Base-by-base conservation (phyloP, 495 filamentous ascomycete genomes). In the Friedmanniomyces simplex region DNA sequence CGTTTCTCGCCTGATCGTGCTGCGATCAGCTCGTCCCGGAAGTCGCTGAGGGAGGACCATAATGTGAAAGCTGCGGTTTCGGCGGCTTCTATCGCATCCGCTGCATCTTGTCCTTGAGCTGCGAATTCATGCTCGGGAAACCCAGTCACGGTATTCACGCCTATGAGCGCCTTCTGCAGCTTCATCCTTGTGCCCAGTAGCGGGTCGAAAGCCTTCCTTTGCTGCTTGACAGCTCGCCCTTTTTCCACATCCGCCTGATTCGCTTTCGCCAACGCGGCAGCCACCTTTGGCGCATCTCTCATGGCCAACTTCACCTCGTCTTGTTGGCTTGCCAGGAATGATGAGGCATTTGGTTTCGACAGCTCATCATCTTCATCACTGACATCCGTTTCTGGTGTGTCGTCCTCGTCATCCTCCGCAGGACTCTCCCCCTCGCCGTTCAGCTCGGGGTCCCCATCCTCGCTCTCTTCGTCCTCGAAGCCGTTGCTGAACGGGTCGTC, bases 131-230 rank as follows among this genome's bases (percentile, higher is more conserved):
- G 55, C 0, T 73, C 63, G n/a, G 76, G 67, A 4, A 60, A 1
- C 14, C 32, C 57, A 11, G 47, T 52, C 50, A 95, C 78, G 6
- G 89, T 83, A 65, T 96, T 95, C 18, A 83, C 78, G 1, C 87
- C 84, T 16, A 89, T 78, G 16, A 98, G 72, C 4, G 87, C 87
- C 68, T 96, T 96, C 64, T 98, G 93, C 8, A 98, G 72, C 55
- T 88, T 85, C 64, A 98, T 95, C 7, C 93, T 82, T 21, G 85
- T 78, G 70, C 93, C 90, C 20, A 98, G 78, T 2, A 97, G 79
- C 1, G 84, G 77, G 60, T 97, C 91, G 66, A 96, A 97, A 12
- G 83, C 83, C 50, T 81, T 82, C 52, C 88, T 80, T 69, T 98
- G 93, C 50, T 79, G 72, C 63, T 87, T 89, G 30, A 97, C 86